phyloP scores from a whole-genome alignment of 345 rosid species.

The Rhodamnia rubescens region DNA sequence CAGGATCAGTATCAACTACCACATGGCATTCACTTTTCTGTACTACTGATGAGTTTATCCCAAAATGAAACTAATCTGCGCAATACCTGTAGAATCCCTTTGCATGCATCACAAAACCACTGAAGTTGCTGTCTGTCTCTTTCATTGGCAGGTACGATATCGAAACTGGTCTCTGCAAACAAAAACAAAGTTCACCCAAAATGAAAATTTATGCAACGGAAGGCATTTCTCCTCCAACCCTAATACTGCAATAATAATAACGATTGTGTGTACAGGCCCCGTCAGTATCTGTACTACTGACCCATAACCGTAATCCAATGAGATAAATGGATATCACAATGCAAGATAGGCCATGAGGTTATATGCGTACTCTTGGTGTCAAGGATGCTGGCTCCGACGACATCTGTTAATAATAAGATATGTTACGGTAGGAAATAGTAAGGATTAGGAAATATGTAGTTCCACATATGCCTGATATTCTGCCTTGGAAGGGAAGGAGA shows the following conservation, averaged over 20 bases:
- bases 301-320: background rate
- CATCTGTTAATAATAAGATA: no score
- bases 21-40: background rate
- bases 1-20: background rate
- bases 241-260: background rate
- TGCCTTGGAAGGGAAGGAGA: no score
- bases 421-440: no score
- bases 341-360: background rate
- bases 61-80: background rate
- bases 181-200: slow-evolving; percentile 1
- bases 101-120: slow-evolving; percentile 90
- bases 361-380: no score
- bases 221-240: background rate
- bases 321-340: background rate
- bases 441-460: no score
- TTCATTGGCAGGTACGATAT: slow-evolving; percentile 66
- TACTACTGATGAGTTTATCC: background rate
- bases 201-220: background rate
- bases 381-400: no score
- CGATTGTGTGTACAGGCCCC: background rate
- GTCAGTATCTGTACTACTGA: background rate
- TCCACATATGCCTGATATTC: no score
- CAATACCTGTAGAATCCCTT: slow-evolving; percentile 83
- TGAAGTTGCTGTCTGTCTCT: slow-evolving; percentile 66
- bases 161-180: slow-evolving; percentile 59